A percentile compares a stretch with the other conserved stretches of the same genome.
phyloP scores from a whole-genome alignment of 1,139 yeast species.

The Protomyces macrosporus region DNA sequence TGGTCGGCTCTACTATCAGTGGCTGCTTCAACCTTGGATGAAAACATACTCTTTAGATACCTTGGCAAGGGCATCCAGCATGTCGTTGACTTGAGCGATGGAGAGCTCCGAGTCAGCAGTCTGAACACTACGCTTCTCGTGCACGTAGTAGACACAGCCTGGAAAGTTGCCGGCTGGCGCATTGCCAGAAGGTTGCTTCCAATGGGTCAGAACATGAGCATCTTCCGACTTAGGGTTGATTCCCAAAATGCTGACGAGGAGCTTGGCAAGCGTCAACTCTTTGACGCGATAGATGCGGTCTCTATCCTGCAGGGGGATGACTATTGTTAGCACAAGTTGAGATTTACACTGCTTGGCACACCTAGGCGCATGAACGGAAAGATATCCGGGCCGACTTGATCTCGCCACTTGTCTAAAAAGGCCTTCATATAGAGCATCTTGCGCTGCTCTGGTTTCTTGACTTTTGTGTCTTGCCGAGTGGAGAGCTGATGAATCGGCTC shows the following conservation, averaged over 20 bases:
- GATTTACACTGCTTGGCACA: constrained; percentile 13
- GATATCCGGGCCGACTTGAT: constrained; percentile 63
- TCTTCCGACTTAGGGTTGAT: constrained; percentile 51
- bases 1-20: constrained; percentile 35
- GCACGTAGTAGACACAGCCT: constrained; percentile 40
- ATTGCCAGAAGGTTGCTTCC: constrained; percentile 42
- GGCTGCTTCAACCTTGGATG: neutral
- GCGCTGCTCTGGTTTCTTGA: constrained; percentile 27
- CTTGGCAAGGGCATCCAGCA: constrained; percentile 50
- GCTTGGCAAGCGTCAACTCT: constrained; percentile 43
- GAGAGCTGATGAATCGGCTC: constrained; percentile 15
- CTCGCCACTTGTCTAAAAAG: constrained; percentile 59
- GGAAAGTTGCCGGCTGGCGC: constrained; percentile 43
- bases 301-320: constrained; percentile 45
- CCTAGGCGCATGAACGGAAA: constrained; percentile 60
- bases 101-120: constrained; percentile 42
- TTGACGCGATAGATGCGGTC: constrained; percentile 42
- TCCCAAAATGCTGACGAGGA: constrained; percentile 46
- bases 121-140: constrained; percentile 43
- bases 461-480: neutral
- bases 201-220: constrained; percentile 45
- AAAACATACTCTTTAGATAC: constrained; percentile 28
- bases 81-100: constrained; percentile 54
- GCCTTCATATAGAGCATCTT: constrained; percentile 41
- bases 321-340: neutral